Percentiles rank a stretch among this genome's conserved stretches.
Evolutionary conservation across 108 stramenopile genomes (phyloP).

Genomic region (Discostella stelligeroides): DNA sequence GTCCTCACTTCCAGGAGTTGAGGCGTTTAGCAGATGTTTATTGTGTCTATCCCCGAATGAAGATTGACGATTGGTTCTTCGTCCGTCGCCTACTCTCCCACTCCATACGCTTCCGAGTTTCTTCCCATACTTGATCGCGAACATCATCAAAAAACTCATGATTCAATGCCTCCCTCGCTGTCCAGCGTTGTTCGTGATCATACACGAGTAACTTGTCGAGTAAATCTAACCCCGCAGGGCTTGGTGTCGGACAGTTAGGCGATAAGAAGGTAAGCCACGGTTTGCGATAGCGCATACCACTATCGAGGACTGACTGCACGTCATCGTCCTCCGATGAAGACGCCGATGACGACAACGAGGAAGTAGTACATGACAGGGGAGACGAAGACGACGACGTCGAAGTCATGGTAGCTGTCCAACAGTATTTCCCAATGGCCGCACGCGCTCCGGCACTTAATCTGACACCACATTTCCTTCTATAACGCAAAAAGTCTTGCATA

Average conservation of each 20-base stretch:
- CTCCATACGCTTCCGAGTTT: slow-evolving; percentile 40
- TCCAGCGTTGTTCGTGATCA: slow-evolving; percentile 78
- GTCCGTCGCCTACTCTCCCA: slow-evolving; percentile 42
- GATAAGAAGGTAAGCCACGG: slow-evolving; percentile 47
- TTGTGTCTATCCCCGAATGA: too few relatives aligned
- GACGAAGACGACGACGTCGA: slow-evolving; percentile 25
- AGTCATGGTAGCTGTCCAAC: slow-evolving; percentile 12
- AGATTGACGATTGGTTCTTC: too few relatives aligned
- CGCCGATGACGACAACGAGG: too few relatives aligned
- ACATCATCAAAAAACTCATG: slow-evolving; percentile 88
- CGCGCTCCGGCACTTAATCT: slow-evolving; percentile 36
- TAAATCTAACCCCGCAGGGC: slow-evolving; percentile 69
- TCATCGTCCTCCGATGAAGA: slow-evolving; percentile 21
- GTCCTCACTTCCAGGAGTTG: too few relatives aligned
- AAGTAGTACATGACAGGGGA: too few relatives aligned
- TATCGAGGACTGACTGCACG: slow-evolving; percentile 6
- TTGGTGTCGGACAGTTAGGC: slow-evolving; percentile 48
- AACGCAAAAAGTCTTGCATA: slow-evolving; percentile 63
- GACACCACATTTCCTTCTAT: slow-evolving; percentile 58
- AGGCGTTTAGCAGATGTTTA: too few relatives aligned
- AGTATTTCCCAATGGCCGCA: slow-evolving; percentile 49
- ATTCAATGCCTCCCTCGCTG: slow-evolving; percentile 81
- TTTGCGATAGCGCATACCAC: slow-evolving; percentile 31
- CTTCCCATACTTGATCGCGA: slow-evolving; percentile 54
- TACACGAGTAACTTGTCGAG: slow-evolving; percentile 80